phyloP scores from a whole-genome alignment of 805 yeast genomes.

The Yarrowia sp. region DNA sequence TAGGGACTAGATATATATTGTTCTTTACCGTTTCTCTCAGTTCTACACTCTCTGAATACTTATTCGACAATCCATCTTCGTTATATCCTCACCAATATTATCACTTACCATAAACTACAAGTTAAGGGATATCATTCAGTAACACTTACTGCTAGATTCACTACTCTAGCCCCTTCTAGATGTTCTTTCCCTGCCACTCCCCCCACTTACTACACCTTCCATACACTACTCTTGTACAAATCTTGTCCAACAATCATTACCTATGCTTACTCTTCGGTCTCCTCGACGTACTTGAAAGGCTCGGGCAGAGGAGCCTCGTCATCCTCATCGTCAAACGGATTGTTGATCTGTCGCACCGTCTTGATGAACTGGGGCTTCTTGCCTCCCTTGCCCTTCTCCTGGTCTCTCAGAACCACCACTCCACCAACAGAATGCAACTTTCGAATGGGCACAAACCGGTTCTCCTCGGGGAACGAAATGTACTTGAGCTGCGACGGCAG shows the following conservation, averaged over 20 bases:
- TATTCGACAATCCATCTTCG: too few relatives aligned
- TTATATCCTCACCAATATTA: too few relatives aligned
- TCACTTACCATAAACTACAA: too few relatives aligned
- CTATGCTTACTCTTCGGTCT: conserved; percentile 25
- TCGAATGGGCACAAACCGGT: conserved; percentile 78
- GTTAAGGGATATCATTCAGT: too few relatives aligned
- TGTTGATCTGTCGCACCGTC: conserved; percentile 83
- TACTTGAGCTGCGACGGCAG: conserved; percentile 84
- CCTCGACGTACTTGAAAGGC: conserved; percentile 39
- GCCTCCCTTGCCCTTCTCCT: conserved; percentile 29
- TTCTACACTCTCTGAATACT: too few relatives aligned
- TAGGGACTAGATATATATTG: too few relatives aligned
- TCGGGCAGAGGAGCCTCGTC: conserved; percentile 49
- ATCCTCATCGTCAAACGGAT: conserved; percentile 68
- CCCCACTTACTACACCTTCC: too few relatives aligned
- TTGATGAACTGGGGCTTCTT: conserved; percentile 61
- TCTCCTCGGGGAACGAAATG: conserved; percentile 70
- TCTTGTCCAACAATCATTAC: conserved; percentile 19
- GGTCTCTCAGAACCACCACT: conserved; percentile 37
- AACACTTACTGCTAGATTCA: too few relatives aligned
- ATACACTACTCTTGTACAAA: too few relatives aligned
- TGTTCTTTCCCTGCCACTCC: too few relatives aligned
- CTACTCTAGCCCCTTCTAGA: too few relatives aligned
- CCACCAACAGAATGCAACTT: conserved; percentile 55
- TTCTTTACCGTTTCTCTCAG: too few relatives aligned